phyloP scores from a whole-genome alignment of 2,329 filamentous ascomycete species.

The Capronia epimyces region DNA sequence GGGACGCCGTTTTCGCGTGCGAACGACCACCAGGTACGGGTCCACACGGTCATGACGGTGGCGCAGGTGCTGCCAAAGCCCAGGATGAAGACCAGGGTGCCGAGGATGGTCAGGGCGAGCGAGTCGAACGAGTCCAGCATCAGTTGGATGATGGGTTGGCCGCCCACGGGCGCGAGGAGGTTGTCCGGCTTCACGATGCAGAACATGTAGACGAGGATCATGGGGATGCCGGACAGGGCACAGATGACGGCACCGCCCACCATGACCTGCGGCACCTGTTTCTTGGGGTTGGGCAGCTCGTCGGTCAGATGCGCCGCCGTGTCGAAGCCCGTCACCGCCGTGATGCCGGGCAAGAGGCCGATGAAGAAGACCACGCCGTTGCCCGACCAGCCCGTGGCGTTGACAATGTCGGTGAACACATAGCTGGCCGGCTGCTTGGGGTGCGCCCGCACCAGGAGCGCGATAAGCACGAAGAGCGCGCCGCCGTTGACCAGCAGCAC shows the following conservation, averaged over 20 bases:
- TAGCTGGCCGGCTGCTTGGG: slow-evolving; percentile 14
- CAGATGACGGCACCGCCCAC: slow-evolving; percentile 1
- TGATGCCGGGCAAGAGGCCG: slow-evolving; percentile 5
- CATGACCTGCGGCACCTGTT: slow-evolving; percentile 19
- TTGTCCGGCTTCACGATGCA: slow-evolving; percentile 10
- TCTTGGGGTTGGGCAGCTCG: slow-evolving; percentile 13
- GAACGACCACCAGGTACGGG: slow-evolving; percentile 18
- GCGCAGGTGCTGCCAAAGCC: neutral
- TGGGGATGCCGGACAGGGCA: slow-evolving; percentile 8
- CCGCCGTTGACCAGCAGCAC: slow-evolving; percentile 20
- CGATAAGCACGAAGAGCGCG: slow-evolving; percentile 27
- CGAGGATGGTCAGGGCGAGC: neutral
- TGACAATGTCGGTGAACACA: slow-evolving; percentile 23
- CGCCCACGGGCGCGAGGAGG: slow-evolving; percentile 7
- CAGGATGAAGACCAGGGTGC: neutral
- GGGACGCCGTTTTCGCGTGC: slow-evolving; percentile 1
- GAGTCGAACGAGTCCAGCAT: slow-evolving; percentile 2
- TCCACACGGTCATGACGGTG: slow-evolving; percentile 1
- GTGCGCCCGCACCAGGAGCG: slow-evolving; percentile 26
- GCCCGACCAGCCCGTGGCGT: slow-evolving; percentile 29
- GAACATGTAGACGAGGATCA: slow-evolving; percentile 19
- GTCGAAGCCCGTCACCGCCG: slow-evolving; percentile 10
- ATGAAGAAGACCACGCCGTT: slow-evolving; percentile 25
- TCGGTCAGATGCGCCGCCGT: slow-evolving; percentile 19
- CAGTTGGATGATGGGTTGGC: slow-evolving; percentile 12